Evolutionary conservation across 306 rosid genomes (phyloP), one percentile per base, ranked within the genome.

Genomic region (Parietaria judaica): DNA sequence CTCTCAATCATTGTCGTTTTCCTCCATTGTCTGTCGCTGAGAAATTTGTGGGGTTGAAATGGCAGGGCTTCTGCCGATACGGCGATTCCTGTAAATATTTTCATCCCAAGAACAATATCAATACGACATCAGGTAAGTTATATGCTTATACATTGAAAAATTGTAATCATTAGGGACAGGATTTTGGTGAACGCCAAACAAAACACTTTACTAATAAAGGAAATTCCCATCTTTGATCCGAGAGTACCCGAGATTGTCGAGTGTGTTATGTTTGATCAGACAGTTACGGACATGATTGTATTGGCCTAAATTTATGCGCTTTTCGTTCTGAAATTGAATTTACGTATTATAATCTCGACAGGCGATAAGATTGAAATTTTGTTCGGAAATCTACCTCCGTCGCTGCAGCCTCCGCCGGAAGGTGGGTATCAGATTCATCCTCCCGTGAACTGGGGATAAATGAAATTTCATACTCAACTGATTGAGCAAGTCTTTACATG

Each of bases 371-470:
- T 62, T 74, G 85, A 84, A 67, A 57, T 76, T 61, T 54, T 86
- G 11, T 80, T 78, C 76, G 90, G 67, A 11, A 92, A 88, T 68
- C 61, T 88, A 54, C 98, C 96, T n/a, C 94, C 90, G 2, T 88
- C 90, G 37, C 54, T 66, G 36, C 46, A 45, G 62, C 66, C 64
- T 14, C 64, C 52, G 43, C 60, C 60, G 14, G 60, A 56, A 11
- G 60, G 60, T 56, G 60, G 60, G 36, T 56, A 56, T 56, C 60
- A 15, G 4, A 36, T 8, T 37, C 60, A 34, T 13, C 60, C 60
- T 44, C 36, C 36, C 3, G 44, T 56, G 60, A 44, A 56, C 9
- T 56, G 60, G 60, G 60, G 60, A 56, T 56, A n/a, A 49, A 23
- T 23, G 31, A 23, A 23, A 23, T 23, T 23, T 23, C 31, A 23